Evolutionary conservation across 352 stramenopile genomes (phyloP), one percentile per base, ranked within the genome.

Genomic region (Phytophthora quininea): DNA sequence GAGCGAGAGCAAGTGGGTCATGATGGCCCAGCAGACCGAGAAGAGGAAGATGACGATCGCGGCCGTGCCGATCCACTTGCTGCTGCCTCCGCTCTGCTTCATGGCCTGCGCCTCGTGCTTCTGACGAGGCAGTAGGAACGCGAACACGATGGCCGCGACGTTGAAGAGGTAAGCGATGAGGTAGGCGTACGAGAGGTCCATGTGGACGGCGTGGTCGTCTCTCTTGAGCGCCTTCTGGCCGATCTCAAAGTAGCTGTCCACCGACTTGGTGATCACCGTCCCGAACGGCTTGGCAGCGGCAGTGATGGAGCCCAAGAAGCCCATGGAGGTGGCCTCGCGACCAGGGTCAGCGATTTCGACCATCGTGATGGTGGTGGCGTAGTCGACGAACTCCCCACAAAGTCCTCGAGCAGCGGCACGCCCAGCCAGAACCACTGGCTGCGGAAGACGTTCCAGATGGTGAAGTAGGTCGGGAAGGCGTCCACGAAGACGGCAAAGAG

Each of bases 381-480:
- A 68, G 58, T 62, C 61, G 53, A 80, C 67, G 43, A 74, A 73
- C n/a, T 77, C 60, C 58, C 65, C n/a, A 75, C 62, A 14, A 84
- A 62, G 32, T 74, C 60, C 38, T 84, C 64, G 27, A 79, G 66
- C 54, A 84, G 55, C 24, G 75, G 67, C 24, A 79, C 55, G 53
- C 75, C 74, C 12, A 79, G 63, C 67, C 64, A 83, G 55, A 84
- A 77, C 72, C 76, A 84, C 50, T 84, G 76, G 38, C 68, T 79
- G 38, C 74, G 69, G 40, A 75, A 64, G 9, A 84, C 73, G 35
- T 81, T 49, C 76, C 76, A 84, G 60, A 82, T 75, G 11, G 76
- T 84, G 40, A 81, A 66, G 35, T 74, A 71, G 8, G 69, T 77
- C 19, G 71, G 66, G 29, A 77, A 62, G 11, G 51, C 29, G 49